A percentile compares a stretch with the other conserved stretches of the same genome.
These are phyloP conservation scores for Colletotrichum neosansevieriae DNA, from an alignment of 2,329 filamentous ascomycete species.

Conservation along the genomic window DNA sequence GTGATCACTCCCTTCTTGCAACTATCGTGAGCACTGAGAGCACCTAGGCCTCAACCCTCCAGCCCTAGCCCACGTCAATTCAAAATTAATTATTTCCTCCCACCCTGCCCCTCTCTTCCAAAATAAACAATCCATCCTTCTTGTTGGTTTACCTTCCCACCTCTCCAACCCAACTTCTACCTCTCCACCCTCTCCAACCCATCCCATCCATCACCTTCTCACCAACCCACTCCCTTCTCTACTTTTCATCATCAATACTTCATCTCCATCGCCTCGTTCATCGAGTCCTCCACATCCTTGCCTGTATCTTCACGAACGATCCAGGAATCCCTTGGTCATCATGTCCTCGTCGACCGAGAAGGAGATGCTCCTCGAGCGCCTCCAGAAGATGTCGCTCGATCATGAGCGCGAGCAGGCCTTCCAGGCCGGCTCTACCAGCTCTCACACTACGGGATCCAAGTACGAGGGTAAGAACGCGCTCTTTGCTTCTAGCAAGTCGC, in stretches of 20 bases:
- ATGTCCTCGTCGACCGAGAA: constrained; percentile 26
- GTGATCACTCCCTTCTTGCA: not conserved
- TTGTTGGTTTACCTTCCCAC: not conserved
- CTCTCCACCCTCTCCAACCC: not conserved
- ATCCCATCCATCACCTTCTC: not conserved
- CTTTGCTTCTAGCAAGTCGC: constrained; percentile 7
- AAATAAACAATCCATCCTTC: constrained; percentile 2
- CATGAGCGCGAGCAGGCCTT: constrained; percentile 30
- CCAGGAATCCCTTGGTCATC: not conserved
- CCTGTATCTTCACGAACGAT: not conserved
- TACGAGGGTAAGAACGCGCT: not conserved
- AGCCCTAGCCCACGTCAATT: not conserved
- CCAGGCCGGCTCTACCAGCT: constrained; percentile 8
- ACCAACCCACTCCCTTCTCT: not conserved
- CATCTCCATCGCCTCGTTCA: constrained; percentile 1
- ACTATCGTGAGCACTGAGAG: constrained; percentile 2
- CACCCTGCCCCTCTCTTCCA: not conserved
- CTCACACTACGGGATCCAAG: not conserved
- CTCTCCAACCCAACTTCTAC: not conserved
- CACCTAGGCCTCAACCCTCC: not conserved
- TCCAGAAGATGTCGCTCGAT: constrained; percentile 25
- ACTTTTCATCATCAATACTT: not conserved
- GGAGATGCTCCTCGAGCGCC: constrained; percentile 31
- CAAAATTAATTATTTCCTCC: not conserved
- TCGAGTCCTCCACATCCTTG: not conserved